Evolutionary conservation across 148 eudicot genomes (phyloP).

Genomic region (Rhododendron kiyosumense): DNA sequence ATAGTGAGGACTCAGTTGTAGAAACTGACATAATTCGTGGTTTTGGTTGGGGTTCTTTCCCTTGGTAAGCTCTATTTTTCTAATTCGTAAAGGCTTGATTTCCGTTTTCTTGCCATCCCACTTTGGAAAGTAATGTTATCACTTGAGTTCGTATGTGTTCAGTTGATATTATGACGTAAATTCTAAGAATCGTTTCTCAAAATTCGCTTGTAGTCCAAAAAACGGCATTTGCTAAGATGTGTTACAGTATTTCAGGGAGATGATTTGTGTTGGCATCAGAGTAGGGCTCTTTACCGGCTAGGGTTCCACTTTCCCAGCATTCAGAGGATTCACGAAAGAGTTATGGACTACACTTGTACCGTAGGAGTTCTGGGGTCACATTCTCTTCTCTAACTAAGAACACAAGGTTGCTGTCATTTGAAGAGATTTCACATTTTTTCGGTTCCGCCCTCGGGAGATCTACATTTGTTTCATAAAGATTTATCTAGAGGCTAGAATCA

Average conservation of each 20-base stretch:
- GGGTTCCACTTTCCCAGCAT: constrained; percentile 2
- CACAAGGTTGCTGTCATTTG: background rate
- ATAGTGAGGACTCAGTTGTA: constrained; percentile 16
- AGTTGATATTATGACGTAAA: background rate
- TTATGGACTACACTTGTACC: background rate
- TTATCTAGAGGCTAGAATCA: constrained; percentile 4
- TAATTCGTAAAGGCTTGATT: background rate
- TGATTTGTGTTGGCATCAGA: background rate
- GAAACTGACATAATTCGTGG: background rate
- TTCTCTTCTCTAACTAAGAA: background rate
- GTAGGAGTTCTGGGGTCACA: background rate
- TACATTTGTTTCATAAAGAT: constrained; percentile 2
- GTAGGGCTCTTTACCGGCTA: background rate
- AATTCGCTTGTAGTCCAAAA: background rate
- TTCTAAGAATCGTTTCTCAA: background rate
- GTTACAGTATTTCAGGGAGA: background rate
- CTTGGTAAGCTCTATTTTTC: constrained; percentile 19
- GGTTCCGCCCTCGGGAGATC: background rate
- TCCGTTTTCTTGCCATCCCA: background rate
- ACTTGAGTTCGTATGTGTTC: background rate
- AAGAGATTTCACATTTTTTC: background rate
- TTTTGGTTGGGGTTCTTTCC: constrained; percentile 13
- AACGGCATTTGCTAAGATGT: background rate
- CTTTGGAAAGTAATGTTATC: background rate
- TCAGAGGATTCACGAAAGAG: background rate